A percentile compares a stretch with the other conserved stretches of the same genome.
Evolutionary conservation across 768 basidiomycete genomes (phyloP).

Genomic region (Collybia mongolica): DNA sequence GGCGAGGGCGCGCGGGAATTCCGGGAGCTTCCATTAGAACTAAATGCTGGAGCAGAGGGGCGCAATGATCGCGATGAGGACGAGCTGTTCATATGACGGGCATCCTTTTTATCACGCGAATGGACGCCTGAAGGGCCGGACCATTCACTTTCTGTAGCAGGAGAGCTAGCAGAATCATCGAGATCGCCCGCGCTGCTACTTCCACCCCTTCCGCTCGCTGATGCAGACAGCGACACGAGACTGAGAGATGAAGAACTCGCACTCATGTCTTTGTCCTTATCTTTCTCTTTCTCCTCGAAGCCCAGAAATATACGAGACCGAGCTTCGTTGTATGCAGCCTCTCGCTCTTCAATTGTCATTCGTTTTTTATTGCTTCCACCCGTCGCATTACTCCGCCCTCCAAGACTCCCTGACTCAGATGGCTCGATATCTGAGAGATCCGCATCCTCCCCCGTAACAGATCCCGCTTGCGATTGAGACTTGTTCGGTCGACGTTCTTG

Average conservation of each 20-base stretch:
- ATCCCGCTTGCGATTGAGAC: conserved; percentile 70
- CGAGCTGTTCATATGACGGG: conserved; percentile 45
- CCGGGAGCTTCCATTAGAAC: conserved; percentile 58
- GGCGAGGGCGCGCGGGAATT: conserved; percentile 76
- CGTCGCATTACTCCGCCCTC: conserved; percentile 64
- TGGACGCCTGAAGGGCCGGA: conserved; percentile 52
- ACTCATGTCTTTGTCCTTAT: conserved; percentile 70
- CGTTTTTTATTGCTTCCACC: conserved; percentile 64
- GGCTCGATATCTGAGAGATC: conserved; percentile 79
- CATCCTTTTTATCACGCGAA: conserved; percentile 55
- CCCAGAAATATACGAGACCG: conserved; percentile 85
- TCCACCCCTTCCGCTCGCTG: conserved; percentile 45
- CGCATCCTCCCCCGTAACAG: conserved; percentile 71
- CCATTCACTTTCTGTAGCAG: conserved; percentile 82
- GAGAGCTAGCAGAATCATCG: conserved; percentile 70
- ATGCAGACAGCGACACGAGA: conserved; percentile 66
- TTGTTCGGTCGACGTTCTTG: conserved; percentile 50
- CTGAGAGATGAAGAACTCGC: conserved; percentile 77
- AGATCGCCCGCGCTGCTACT: conserved; percentile 62
- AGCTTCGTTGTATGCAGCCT: conserved; percentile 87
- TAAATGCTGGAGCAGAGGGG: conserved; percentile 47
- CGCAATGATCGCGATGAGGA: conserved; percentile 64
- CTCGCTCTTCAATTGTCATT: conserved; percentile 82
- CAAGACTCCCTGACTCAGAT: conserved; percentile 77
- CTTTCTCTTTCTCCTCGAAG: conserved; percentile 73